Base-by-base conservation (phyloP, 352 stramenopile species). In the Pythium phragmitis region DNA sequence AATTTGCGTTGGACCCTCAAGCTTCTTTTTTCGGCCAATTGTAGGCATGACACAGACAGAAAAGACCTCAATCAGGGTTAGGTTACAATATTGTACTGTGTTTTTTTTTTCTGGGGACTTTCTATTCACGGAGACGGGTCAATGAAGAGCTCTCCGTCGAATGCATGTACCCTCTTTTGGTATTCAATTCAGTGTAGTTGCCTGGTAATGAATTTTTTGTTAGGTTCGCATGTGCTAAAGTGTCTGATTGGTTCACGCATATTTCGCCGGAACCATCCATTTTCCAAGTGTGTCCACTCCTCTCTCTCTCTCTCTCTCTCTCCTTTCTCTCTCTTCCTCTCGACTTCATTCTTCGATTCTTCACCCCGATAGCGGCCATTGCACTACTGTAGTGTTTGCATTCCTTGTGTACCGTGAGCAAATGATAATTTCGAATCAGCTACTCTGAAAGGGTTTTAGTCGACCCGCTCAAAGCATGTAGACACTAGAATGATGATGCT, bases 361-460 rank as follows among this genome's bases (percentile, higher is more conserved):
- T 42, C 42, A 26, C 19, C 17, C 5, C 4, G 34, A 58, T 36
- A 6, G n/a, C 17, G 11, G 3, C 7, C 34, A 6, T 11, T 13
- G 34, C 34, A 13, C 26, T 19, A 45, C 2, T 39, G 14, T 4
- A 46, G 50, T 34, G 8, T n/a, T 1, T 52, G n/a, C 56, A 19
- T 33, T 39, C 4, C 16, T 8, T 59, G 19, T 45, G 47, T 57
- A n/a, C 33, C 28, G 36, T 67, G 65, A 65, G 82, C 84, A 91
- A 88, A 83, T 92, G 84, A 92, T 92, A 63, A 71, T 79, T 88
- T 72, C 66, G 65, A 92, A 92, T 91, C 84, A 92, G 84, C 84
- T 92, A 92, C 84, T 90, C 84, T 84, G 84, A 92, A 88, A 86
- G 84, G 75, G 80, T 87, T 91, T 92, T 92, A 92, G 84, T 92